Percentiles rank a stretch among this genome's conserved stretches.
phyloP scores from a whole-genome alignment of 2,329 filamentous ascomycete genomes.

The Corinectria fuckeliana region DNA sequence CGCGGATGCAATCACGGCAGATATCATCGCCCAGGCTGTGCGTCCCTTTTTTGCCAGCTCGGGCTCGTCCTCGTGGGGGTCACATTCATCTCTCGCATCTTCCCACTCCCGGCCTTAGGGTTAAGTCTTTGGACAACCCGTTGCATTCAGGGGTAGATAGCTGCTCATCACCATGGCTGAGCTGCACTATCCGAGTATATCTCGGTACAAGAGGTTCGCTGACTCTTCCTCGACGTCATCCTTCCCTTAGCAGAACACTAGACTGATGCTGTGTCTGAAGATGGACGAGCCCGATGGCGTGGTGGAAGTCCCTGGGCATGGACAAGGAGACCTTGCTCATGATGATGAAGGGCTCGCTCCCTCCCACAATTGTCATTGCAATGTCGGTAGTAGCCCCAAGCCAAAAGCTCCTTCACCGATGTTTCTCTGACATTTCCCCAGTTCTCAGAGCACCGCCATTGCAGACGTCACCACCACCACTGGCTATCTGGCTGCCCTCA shows the following conservation, averaged over 20 bases:
- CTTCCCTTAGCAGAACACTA: not conserved
- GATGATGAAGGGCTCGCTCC: conserved; percentile 18
- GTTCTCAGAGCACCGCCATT: conserved; percentile 12
- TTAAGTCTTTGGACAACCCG: not conserved
- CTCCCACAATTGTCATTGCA: conserved; percentile 15
- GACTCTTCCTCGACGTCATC: not conserved
- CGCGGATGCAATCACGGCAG: not conserved
- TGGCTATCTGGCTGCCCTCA: conserved; percentile 15
- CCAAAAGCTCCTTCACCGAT: not conserved
- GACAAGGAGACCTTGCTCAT: conserved; percentile 14
- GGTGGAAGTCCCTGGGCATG: conserved; percentile 16
- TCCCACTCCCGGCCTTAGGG: not conserved
- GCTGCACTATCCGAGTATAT: not conserved
- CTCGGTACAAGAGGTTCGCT: conserved; percentile 3
- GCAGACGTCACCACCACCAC: conserved; percentile 16
- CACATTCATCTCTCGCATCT: not conserved
- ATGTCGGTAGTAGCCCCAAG: conserved; percentile 14
- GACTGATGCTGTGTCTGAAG: not conserved
- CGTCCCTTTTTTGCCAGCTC: not conserved
- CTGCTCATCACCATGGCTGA: not conserved
- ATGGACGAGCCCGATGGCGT: conserved; percentile 9
- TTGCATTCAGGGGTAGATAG: not conserved
- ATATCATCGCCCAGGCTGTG: not conserved
- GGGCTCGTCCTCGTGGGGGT: not conserved
- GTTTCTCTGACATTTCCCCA: not conserved